phyloP scores from a whole-genome alignment of 2,329 filamentous ascomycete genomes.

The Pseudocercospora fuligena region DNA sequence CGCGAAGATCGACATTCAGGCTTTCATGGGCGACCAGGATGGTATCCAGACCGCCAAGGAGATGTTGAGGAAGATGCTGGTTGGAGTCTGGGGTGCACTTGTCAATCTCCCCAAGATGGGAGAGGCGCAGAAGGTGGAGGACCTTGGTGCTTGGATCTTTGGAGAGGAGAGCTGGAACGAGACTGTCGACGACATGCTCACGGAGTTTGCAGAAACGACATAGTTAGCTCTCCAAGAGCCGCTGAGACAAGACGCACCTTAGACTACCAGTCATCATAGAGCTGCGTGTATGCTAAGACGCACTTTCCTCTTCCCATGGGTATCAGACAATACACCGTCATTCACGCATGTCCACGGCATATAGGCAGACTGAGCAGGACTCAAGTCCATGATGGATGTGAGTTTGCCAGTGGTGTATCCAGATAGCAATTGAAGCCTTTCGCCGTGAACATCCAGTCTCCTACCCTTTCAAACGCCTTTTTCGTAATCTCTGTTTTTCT shows the following conservation, averaged over 20 bases:
- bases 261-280: too few species aligned
- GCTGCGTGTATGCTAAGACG: too few species aligned
- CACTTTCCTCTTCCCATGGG: too few species aligned
- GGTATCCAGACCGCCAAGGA: neutral
- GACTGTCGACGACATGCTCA: neutral
- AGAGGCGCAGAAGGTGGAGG: neutral
- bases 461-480: too few species aligned
- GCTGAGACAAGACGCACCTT: neutral
- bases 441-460: too few species aligned
- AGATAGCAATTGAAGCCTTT: too few species aligned
- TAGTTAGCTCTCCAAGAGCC: neutral
- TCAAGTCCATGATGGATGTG: too few species aligned
- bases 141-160: neutral
- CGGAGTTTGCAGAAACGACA: neutral
- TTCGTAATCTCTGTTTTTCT: too few species aligned
- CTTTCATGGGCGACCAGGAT: conserved; percentile 8
- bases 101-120: neutral
- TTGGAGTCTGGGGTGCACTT: neutral
- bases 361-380: too few species aligned
- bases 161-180: neutral
- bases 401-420: too few species aligned
- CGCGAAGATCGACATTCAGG: conserved; percentile 4
- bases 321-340: too few species aligned
- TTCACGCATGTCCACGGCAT: too few species aligned
- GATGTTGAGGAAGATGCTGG: neutral